These are phyloP conservation scores for Collariella sp. DNA, from an alignment of 495 filamentous ascomycete species.

Conservation along the genomic window DNA sequence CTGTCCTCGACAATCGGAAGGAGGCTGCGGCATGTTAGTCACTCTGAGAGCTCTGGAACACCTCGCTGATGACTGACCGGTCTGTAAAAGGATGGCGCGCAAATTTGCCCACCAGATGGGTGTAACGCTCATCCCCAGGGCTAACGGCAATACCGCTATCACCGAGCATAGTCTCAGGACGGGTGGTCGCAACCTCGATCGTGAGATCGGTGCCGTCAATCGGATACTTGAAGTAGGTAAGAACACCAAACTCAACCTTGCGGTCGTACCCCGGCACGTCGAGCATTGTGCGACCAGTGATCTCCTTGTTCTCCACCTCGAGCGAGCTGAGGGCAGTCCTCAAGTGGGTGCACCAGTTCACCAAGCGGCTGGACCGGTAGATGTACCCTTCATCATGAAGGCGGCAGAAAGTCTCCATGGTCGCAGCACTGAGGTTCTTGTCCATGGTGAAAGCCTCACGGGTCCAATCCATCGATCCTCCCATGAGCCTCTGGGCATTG, in stretches of 20 bases:
- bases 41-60: not conserved
- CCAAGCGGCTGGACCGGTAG: conserved; percentile 58
- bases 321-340: conserved; percentile 58
- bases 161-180: conserved; percentile 66
- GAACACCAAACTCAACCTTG: conserved; percentile 65
- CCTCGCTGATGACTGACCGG: conserved; percentile 32
- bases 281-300: conserved; percentile 54
- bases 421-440: conserved; percentile 50
- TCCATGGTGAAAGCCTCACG: conserved; percentile 69
- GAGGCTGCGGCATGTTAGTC: conserved; percentile 10
- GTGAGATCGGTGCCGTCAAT: conserved; percentile 55
- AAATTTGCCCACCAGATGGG: conserved; percentile 56
- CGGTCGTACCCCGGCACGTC: conserved; percentile 63
- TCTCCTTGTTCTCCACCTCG: conserved; percentile 59
- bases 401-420: conserved; percentile 57
- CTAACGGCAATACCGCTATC: conserved; percentile 64
- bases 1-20: conserved; percentile 54
- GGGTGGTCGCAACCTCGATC: conserved; percentile 62
- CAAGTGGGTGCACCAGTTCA: conserved; percentile 59
- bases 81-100: conserved; percentile 57
- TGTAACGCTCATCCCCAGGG: conserved; percentile 58
- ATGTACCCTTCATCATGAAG: conserved; percentile 62
- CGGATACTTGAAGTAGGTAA: conserved; percentile 62
- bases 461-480: conserved; percentile 60
- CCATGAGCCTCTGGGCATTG: conserved; percentile 46